Conservation (phyloP, 352 stramenopile genomes). For the Peronospora destructor region DNA sequence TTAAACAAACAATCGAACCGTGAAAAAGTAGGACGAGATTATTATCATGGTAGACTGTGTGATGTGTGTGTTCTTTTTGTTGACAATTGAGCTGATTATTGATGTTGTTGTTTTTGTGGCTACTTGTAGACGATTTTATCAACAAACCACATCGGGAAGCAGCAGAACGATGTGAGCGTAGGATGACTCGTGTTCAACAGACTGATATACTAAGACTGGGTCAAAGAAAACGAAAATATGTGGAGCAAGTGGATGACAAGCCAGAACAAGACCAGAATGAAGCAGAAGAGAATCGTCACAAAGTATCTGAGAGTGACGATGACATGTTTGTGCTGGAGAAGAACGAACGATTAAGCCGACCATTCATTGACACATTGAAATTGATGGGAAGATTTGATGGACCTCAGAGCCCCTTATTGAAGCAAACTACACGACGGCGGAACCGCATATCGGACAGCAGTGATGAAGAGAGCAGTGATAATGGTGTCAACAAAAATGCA, state of each 20-base stretch:
- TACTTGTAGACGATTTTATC: slow-evolving; percentile 51
- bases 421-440: slow-evolving; percentile 17
- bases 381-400: not conserved
- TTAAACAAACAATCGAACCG: slow-evolving; percentile 37
- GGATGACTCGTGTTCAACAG: slow-evolving; percentile 2
- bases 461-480: slow-evolving; percentile 29
- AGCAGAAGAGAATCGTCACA: not conserved
- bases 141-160: slow-evolving; percentile 24
- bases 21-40: slow-evolving; percentile 36
- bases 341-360: slow-evolving; percentile 7
- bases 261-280: slow-evolving; percentile 4
- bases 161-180: slow-evolving; percentile 7
- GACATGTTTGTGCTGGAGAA: slow-evolving; percentile 15
- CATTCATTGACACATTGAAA: not conserved
- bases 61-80: not conserved
- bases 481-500: slow-evolving; percentile 3
- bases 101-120: not conserved
- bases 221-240: slow-evolving; percentile 16
- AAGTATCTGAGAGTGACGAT: slow-evolving; percentile 11
- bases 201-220: not conserved
- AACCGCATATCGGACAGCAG: slow-evolving; percentile 37
- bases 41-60: slow-evolving; percentile 48
- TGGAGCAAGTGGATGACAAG: not conserved
- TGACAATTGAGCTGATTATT: not conserved
- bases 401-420: slow-evolving; percentile 1